A percentile compares a stretch with the other conserved stretches of the same genome.
phyloP scores from a whole-genome alignment of 805 yeast species.

The Hanseniaspora thailandica region DNA sequence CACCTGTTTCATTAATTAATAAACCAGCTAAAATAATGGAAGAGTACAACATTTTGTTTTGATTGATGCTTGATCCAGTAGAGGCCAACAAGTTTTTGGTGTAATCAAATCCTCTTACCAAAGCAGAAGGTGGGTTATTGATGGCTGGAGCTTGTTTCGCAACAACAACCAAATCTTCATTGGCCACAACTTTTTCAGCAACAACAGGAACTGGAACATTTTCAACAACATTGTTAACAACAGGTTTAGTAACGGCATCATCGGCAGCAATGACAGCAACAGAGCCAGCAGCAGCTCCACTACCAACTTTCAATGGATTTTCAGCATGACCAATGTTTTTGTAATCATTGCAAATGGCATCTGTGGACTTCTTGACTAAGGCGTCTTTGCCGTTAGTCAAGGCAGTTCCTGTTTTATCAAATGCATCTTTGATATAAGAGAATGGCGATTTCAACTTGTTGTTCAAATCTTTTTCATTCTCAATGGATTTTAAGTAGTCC shows the following conservation, averaged over 20 bases:
- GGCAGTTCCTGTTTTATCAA: not conserved
- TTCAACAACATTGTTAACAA: not conserved
- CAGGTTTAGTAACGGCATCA: not conserved
- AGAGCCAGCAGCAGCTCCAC: not conserved
- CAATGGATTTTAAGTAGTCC: not conserved
- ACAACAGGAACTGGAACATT: not conserved
- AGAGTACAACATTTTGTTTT: not conserved
- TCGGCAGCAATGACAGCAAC: not conserved
- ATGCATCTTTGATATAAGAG: not conserved
- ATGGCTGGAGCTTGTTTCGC: not conserved
- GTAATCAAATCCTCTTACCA: not conserved
- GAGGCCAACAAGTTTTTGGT: not conserved
- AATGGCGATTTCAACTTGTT: not conserved
- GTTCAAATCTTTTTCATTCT: not conserved
- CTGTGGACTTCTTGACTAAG: not conserved
- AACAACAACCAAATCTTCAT: too few species aligned
- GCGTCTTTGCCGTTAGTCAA: not conserved
- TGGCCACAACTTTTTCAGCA: not conserved
- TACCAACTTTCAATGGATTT: not conserved
- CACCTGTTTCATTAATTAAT: constrained; percentile 6
- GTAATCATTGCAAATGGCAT: not conserved
- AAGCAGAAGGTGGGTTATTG: not conserved
- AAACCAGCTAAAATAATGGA: constrained; percentile 4
- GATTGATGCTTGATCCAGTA: not conserved
- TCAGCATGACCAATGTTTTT: too few species aligned